phyloP scores from a whole-genome alignment of 305 asterid genomes.

The Striga hermonthica region DNA sequence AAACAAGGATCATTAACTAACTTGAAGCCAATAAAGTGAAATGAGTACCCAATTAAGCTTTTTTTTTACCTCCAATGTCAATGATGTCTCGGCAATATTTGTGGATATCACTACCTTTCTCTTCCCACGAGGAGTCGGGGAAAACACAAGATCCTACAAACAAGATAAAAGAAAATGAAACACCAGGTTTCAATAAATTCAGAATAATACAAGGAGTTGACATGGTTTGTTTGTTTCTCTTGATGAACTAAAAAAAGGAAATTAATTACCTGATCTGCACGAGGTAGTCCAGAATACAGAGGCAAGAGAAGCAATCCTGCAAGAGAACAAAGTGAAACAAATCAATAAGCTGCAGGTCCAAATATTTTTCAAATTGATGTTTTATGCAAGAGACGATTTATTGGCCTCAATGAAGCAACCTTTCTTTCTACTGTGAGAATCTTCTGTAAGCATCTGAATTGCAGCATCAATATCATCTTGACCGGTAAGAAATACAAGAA shows the following conservation, averaged over 20 bases:
- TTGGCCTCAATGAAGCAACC: conserved; percentile 38
- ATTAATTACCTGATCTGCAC: conserved; percentile 72
- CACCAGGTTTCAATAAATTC: conserved; percentile 24
- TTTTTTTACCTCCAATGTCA: conserved; percentile 80
- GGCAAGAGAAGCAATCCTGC: conserved; percentile 83
- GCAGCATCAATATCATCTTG: conserved; percentile 98
- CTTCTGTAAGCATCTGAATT: conserved; percentile 79
- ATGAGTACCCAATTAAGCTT: conserved; percentile 4
- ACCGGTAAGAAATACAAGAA: conserved; percentile 88
- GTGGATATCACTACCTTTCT: conserved; percentile 94
- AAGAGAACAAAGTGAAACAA: conserved; percentile 29
- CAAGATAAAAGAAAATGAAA: conserved; percentile 19
- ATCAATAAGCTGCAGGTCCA: conserved; percentile 16
- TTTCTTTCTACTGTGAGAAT: conserved; percentile 55
- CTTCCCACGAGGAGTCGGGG: conserved; percentile 94
- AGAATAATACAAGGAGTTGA: conserved; percentile 8
- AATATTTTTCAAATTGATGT: background rate
- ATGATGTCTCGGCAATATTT: conserved; percentile 96
- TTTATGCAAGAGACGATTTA: background rate
- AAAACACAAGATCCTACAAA: conserved; percentile 76
- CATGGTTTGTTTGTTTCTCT: conserved; percentile 15
- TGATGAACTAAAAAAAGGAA: background rate
- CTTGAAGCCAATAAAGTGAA: conserved; percentile 5
- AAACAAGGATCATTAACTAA: conserved; percentile 26
- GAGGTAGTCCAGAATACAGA: conserved; percentile 85